Evolutionary conservation across 2,329 filamentous ascomycete species (phyloP).

Genomic region (Trichophyton mentagrophytes): DNA sequence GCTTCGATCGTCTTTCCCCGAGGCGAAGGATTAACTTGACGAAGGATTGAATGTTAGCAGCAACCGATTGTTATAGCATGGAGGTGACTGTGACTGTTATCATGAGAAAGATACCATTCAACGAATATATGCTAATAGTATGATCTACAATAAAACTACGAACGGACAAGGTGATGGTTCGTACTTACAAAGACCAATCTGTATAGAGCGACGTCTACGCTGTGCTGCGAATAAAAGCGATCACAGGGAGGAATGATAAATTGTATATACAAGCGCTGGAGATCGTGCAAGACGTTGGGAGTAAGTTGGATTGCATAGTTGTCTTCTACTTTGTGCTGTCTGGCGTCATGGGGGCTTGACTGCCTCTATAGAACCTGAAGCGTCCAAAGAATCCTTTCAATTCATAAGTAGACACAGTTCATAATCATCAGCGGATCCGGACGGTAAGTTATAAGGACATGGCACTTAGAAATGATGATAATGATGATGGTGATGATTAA

Average conservation of each 20-base stretch:
- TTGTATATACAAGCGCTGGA: no score
- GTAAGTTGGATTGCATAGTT: not conserved
- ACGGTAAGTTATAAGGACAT: conserved; percentile 3
- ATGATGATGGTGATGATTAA: conserved; percentile 1
- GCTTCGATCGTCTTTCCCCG: not conserved
- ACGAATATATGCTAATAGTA: no score
- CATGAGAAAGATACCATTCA: no score
- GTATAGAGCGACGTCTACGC: no score
- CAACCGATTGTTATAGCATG: no score
- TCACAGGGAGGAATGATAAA: no score
- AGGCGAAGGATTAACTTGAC: not conserved
- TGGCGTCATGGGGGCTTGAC: not conserved
- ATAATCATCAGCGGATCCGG: conserved; percentile 1
- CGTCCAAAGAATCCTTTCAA: not conserved
- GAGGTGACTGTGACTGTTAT: no score
- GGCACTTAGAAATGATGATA: conserved; percentile 14
- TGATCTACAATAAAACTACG: no score
- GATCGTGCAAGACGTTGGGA: not conserved
- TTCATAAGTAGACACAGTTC: conserved; percentile 1
- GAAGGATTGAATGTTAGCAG: not conserved
- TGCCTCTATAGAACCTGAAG: not conserved
- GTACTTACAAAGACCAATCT: no score
- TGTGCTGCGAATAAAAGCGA: no score
- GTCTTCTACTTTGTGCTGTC: not conserved
- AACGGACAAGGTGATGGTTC: no score